Evolutionary conservation across 371 early-diverging fungal species (phyloP), one percentile per base, ranked within the genome.

Genomic region (Apophysomyces variabilis): DNA sequence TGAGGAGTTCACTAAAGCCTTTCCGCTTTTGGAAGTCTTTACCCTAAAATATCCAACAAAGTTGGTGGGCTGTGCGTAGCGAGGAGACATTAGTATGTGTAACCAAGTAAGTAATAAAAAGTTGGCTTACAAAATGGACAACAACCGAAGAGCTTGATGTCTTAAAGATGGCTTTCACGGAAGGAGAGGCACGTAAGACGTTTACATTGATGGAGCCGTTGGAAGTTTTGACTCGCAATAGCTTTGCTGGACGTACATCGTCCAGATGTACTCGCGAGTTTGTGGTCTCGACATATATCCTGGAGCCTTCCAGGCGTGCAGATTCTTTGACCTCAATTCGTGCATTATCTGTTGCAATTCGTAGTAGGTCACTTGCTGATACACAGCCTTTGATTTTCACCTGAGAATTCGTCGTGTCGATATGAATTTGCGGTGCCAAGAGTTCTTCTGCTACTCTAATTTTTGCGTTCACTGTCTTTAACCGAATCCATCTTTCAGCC

Each of bases 1-100:
- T n/a, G 54, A n/a, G 54, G 54, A n/a, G 54, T 21, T 50, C 21
- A 50, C 54, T 35, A 50, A 21, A 21, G 54, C 54, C 1, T 50
- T 50, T 21, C 54, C 54, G 21, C 21, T 16, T 50, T 50, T 50
- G 5, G 41, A 11, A 13, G 54, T 18, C 11, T 21, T 50, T 8
- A 50, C 54, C 7, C 54, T 16, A 50, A 50, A 21, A 50, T 21
- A 50, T 9, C 54, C 54, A 0, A 26, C n/a, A 26, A 50, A 50
- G 21, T n/a, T 50, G 5, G n/a, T 50, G 9, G 54, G 54, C 54
- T 50, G 21, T 18, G 54, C 54, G 16, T n/a, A 41, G 4, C 13
- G 41, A 3, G 5, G 13, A 41, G 41, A 41, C 13, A 41, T 41
- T 41, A 41, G 41, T 41, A 8, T 1, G 41, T 41, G 41, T 11